Base-by-base conservation (phyloP, 148 eudicot species). In the Cornus florida region DNA sequence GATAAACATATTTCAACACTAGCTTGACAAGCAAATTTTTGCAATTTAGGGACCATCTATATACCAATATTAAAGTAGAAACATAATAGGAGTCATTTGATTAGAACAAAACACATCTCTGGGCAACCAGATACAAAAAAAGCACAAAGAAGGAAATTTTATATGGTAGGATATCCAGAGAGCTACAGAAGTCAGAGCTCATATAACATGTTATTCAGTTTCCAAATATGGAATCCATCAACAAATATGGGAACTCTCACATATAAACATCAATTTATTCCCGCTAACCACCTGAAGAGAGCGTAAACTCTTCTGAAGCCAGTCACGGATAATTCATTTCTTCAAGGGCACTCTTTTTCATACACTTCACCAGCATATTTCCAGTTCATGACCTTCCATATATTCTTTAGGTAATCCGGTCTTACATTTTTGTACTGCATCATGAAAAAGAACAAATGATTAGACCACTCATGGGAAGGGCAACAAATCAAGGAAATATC, bases 361-460 rank as follows among this genome's bases (percentile, higher is more conserved):
- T 86, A 92, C 46, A 92, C 89, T 17, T 90, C 91, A 60, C 86
- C 80, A 9, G 97, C 95, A 48, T 86, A 87, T 75, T 91, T 91
- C 98, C 98, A 94, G 89, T 92, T 92, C 22, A 94, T 84, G 22
- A 94, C 94, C 79, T 91, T 87, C 98, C 97, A 94, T 73, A 94
- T 88, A 77, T 90, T 91, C 92, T 91, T 91, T 80, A 94, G 84
- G 79, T 92, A 94, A 83, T 91, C 95, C 0, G 97, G 92, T 80
- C 85, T 91, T 74, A 90, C 92, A 79, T 94, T 91, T 84, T 91
- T 92, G 90, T 92, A 94, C 98, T 94, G 98, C 85, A 79, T 38
- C 62, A 10, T 10, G 50, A 22, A 62, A 53, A 53, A 14, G 9
- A n/a, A 20, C 7, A 60, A 53, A 38, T 14, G 39, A 0, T 31